These are phyloP conservation scores for Dimargaris xerosporica DNA, from an alignment of 192 early-diverging fungal genomes.

Conservation along the genomic window DNA sequence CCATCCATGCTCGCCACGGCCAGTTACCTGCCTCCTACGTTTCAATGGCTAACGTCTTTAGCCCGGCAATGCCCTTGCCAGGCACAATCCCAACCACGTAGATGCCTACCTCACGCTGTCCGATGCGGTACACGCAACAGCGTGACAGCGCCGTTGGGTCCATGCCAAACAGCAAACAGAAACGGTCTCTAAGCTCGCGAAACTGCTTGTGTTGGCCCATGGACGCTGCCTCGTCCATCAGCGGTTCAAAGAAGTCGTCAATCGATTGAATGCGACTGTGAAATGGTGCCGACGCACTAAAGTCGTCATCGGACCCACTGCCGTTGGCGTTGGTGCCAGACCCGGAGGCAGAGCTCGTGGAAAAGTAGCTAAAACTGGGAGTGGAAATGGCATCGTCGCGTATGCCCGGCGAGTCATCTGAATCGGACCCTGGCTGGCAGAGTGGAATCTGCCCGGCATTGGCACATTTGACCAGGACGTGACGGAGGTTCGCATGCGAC, in stretches of 20 bases:
- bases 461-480: background rate
- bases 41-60: background rate
- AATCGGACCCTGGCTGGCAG: background rate
- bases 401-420: background rate
- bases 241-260: background rate
- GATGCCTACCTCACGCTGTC: conserved; percentile 4
- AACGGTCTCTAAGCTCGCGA: background rate
- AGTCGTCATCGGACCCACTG: background rate
- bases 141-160: background rate
- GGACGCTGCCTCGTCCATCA: background rate
- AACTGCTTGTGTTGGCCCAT: conserved; percentile 6
- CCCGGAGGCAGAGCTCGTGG: background rate
- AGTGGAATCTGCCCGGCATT: background rate
- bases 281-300: background rate
- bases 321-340: background rate
- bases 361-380: background rate
- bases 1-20: no score
- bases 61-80: background rate
- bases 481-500: background rate
- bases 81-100: background rate
- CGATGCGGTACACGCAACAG: conserved; percentile 8
- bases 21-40: background rate
- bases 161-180: background rate
- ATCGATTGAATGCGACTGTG: background rate
- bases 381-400: background rate